Conservation (phyloP, 2,329 filamentous ascomycete genomes). For the Calonectria crousiana region DNA sequence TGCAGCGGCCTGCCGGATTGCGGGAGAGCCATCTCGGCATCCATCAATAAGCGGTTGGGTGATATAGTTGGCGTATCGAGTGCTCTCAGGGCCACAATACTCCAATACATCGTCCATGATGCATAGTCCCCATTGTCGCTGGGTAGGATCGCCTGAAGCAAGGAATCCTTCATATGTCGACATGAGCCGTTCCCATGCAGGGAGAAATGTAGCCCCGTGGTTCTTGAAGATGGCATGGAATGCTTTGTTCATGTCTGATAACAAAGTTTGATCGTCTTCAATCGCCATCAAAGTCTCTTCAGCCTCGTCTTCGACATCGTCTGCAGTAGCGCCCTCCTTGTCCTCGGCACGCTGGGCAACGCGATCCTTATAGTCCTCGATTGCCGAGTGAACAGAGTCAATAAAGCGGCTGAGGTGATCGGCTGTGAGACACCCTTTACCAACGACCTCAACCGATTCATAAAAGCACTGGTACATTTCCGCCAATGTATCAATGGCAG, state of each 20-base stretch:
- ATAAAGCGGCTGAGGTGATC: slow-evolving; percentile 91
- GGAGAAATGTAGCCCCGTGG: slow-evolving; percentile 86
- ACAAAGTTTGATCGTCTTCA: slow-evolving; percentile 94
- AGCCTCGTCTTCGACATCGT: slow-evolving; percentile 90
- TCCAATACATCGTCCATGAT: slow-evolving; percentile 99
- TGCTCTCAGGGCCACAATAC: slow-evolving; percentile 92
- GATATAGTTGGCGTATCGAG: slow-evolving; percentile 87
- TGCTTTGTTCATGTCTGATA: slow-evolving; percentile 99
- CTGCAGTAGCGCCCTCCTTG: slow-evolving; percentile 76
- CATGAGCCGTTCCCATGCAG: slow-evolving; percentile 88
- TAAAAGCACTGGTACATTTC: slow-evolving; percentile 99
- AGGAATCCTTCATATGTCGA: slow-evolving; percentile 89
- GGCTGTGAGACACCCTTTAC: slow-evolving; percentile 82
- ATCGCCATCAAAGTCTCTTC: slow-evolving; percentile 92
- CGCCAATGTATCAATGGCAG: slow-evolving; percentile 93
- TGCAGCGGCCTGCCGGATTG: slow-evolving; percentile 94
- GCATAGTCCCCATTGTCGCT: slow-evolving; percentile 98
- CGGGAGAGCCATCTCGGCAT: slow-evolving; percentile 86
- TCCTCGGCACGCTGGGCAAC: slow-evolving; percentile 89
- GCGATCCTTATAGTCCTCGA: slow-evolving; percentile 93
- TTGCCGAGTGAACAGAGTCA: slow-evolving; percentile 83
- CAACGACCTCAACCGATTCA: slow-evolving; percentile 94
- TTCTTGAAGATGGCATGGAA: slow-evolving; percentile 99
- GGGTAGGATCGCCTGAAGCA: slow-evolving; percentile 83
- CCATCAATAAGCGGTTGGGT: slow-evolving; percentile 88